These are phyloP conservation scores for Phanerochaete sordida DNA, from an alignment of 768 basidiomycete genomes.

Conservation along the genomic window DNA sequence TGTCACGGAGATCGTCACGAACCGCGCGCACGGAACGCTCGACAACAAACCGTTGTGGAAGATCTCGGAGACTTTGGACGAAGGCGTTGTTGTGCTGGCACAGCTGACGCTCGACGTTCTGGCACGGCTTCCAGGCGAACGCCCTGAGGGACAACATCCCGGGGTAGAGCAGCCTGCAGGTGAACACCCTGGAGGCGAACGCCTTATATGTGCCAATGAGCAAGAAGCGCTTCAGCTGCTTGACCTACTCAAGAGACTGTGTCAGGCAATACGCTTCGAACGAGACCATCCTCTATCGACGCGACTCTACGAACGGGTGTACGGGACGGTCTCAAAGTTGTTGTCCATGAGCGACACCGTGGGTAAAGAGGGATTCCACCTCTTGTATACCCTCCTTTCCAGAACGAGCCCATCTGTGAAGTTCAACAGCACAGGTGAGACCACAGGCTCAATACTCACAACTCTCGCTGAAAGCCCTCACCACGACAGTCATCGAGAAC, in stretches of 20 bases:
- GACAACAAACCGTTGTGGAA: constrained; percentile 13
- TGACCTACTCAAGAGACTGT: constrained; percentile 5
- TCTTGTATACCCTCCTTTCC: constrained; percentile 3
- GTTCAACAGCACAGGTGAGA: constrained; percentile 9
- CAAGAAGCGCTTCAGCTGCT: constrained; percentile 1
- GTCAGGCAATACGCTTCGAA: constrained; percentile 15
- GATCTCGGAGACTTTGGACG: constrained; percentile 6
- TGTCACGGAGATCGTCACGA: constrained; percentile 10
- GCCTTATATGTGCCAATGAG: too few species aligned
- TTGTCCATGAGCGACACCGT: neutral
- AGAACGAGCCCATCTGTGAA: neutral
- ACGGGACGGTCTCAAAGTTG: constrained; percentile 2
- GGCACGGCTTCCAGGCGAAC: constrained; percentile 1
- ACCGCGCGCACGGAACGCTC: constrained; percentile 9
- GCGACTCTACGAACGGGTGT: constrained; percentile 10
- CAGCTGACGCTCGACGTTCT: constrained; percentile 14
- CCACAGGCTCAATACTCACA: neutral
- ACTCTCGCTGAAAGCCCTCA: neutral
- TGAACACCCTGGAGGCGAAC: too few species aligned
- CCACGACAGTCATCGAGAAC: constrained; percentile 1
- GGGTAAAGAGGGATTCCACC: neutral
- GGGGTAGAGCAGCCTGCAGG: too few species aligned
- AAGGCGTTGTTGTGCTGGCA: constrained; percentile 7
- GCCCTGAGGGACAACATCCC: too few species aligned
- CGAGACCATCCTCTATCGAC: constrained; percentile 5